Evolutionary conservation across 345 rosid genomes (phyloP).

Genomic region (Diplotaxis tenuifolia): DNA sequence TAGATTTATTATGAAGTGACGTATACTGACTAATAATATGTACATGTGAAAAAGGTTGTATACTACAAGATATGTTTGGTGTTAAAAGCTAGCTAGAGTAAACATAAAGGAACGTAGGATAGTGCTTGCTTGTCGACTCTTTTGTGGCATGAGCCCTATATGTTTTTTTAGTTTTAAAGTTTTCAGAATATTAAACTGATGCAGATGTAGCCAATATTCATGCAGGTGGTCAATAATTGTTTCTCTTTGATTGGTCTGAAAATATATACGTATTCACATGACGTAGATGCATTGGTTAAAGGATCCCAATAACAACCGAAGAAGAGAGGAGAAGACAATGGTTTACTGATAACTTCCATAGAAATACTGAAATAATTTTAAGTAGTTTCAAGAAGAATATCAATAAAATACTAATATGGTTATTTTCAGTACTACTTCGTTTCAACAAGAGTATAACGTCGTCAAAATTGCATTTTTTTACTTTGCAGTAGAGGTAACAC

Average conservation of each 20-base stretch:
- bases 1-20: background rate
- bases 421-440: background rate
- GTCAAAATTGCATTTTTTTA: background rate
- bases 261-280: background rate
- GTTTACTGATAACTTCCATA: background rate
- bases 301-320: background rate
- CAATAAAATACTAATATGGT: too few relatives aligned
- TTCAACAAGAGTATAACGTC: background rate
- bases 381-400: background rate
- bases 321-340: background rate
- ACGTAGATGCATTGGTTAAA: background rate
- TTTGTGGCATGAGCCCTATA: conserved; percentile 2
- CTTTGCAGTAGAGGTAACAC: background rate
- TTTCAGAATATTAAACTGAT: background rate
- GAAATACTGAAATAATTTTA: background rate
- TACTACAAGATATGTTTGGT: background rate
- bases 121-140: conserved; percentile 6
- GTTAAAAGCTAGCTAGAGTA: background rate
- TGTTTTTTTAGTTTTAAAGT: background rate
- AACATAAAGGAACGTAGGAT: conserved; percentile 1
- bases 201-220: background rate
- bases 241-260: background rate
- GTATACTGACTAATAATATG: background rate
- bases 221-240: background rate
- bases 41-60: background rate